Percentiles rank a stretch among this genome's conserved stretches.
Evolutionary conservation across 805 yeast species (phyloP).

Genomic region (Phaffomyces opuntiae): DNA sequence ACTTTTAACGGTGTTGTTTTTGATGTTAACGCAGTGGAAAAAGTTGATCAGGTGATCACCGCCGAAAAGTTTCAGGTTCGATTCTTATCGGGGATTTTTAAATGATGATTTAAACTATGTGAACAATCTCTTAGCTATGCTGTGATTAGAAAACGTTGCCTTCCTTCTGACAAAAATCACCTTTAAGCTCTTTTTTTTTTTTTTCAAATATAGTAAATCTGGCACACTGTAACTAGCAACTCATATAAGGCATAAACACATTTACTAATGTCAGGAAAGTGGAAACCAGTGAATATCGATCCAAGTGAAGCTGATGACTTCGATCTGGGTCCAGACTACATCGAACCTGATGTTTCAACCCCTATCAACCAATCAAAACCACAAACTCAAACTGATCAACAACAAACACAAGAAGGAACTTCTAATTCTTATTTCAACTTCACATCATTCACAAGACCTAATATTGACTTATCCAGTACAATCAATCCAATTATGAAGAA

Average conservation of each 20-base stretch:
- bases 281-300: constrained; percentile 23
- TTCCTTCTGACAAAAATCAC: constrained; percentile 19
- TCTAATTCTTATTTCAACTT: constrained; percentile 22
- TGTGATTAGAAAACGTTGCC: constrained; percentile 26
- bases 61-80: constrained; percentile 14
- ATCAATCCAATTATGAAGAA: constrained; percentile 26
- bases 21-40: constrained; percentile 7
- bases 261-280: constrained; percentile 7
- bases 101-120: constrained; percentile 24
- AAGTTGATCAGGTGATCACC: constrained; percentile 10
- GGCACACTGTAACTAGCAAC: neutral
- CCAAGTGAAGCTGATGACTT: constrained; percentile 24
- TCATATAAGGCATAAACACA: neutral
- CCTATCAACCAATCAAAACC: constrained; percentile 1
- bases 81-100: constrained; percentile 9
- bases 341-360: constrained; percentile 21
- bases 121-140: constrained; percentile 26
- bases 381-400: neutral
- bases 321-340: constrained; percentile 22
- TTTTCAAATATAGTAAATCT: neutral
- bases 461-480: constrained; percentile 24
- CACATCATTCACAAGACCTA: constrained; percentile 23
- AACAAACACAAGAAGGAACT: constrained; percentile 1
- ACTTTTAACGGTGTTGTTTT: neutral
- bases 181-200: constrained; percentile 6